A percentile compares a stretch with the other conserved stretches of the same genome.
These are phyloP conservation scores for Parachaetomium inaequale DNA, from an alignment of 495 filamentous ascomycete genomes.

Conservation along the genomic window DNA sequence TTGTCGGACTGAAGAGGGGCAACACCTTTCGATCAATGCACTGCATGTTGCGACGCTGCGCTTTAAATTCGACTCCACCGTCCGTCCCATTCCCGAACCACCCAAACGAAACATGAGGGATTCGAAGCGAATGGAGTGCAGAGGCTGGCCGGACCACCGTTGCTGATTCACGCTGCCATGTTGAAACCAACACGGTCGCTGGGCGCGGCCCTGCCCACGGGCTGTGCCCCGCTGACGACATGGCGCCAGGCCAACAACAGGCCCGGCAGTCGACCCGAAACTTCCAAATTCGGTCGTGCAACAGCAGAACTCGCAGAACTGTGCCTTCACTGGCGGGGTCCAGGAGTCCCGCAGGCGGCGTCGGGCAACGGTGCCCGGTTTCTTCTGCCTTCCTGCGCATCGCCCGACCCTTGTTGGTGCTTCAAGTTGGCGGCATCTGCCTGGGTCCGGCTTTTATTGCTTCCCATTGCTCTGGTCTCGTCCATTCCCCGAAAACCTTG, in stretches of 20 bases:
- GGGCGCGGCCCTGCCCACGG: neutral
- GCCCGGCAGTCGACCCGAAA: conserved; percentile 1
- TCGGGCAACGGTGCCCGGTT: conserved; percentile 14
- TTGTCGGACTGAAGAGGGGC: neutral
- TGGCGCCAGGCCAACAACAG: conserved; percentile 1
- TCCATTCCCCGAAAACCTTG: conserved; percentile 10
- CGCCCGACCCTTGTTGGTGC: neutral
- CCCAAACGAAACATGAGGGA: neutral
- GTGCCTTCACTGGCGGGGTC: conserved; percentile 8
- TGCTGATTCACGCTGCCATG: conserved; percentile 5
- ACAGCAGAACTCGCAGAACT: neutral
- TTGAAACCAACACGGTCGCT: conserved; percentile 15
- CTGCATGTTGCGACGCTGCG: neutral
- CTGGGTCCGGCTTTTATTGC: neutral
- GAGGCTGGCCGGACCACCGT: neutral
- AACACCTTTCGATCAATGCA: neutral
- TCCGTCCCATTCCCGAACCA: neutral
- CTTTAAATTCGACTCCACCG: neutral
- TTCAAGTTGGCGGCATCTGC: neutral
- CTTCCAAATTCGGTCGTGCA: conserved; percentile 14
- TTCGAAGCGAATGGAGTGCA: neutral
- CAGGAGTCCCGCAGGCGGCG: conserved; percentile 10
- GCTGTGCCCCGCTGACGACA: conserved; percentile 12
- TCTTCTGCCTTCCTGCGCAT: neutral
- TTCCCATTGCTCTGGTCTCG: neutral